These are phyloP conservation scores for Senna tora DNA, from an alignment of 306 rosid species.

Conservation along the genomic window DNA sequence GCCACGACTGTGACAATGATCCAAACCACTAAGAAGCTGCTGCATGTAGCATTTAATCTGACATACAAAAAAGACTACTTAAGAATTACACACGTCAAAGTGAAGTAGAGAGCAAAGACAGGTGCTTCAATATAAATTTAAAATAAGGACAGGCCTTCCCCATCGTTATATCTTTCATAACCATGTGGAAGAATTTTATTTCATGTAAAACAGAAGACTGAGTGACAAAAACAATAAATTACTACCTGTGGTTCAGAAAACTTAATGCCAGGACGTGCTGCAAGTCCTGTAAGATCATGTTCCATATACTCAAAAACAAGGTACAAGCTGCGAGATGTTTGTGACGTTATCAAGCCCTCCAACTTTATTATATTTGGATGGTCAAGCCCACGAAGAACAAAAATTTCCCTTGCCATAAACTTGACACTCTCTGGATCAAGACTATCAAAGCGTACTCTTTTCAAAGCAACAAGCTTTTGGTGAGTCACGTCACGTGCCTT, in stretches of 20 bases:
- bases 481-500: slow-evolving; percentile 79
- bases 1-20: slow-evolving; percentile 88
- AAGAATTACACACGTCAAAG: slow-evolving; percentile 37
- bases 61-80: slow-evolving; percentile 28
- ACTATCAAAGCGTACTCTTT: slow-evolving; percentile 88
- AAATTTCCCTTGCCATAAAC: slow-evolving; percentile 96
- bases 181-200: neutral
- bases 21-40: slow-evolving; percentile 88
- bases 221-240: slow-evolving; percentile 18
- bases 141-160: slow-evolving; percentile 26
- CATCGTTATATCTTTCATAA: slow-evolving; percentile 15
- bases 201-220: slow-evolving; percentile 8
- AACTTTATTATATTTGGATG: slow-evolving; percentile 89
- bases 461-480: slow-evolving; percentile 78
- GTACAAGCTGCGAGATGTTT: slow-evolving; percentile 78
- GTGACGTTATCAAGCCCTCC: slow-evolving; percentile 86
- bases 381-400: slow-evolving; percentile 86
- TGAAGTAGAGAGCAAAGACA: slow-evolving; percentile 15
- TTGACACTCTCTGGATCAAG: slow-evolving; percentile 86
- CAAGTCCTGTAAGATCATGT: slow-evolving; percentile 96
- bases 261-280: slow-evolving; percentile 65
- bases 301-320: slow-evolving; percentile 95
- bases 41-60: slow-evolving; percentile 92
- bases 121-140: slow-evolving; percentile 17
- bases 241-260: slow-evolving; percentile 91